Evolutionary conservation across 1,284 basidiomycete species (phyloP).

Genomic region (Exsudoporus floridanus): DNA sequence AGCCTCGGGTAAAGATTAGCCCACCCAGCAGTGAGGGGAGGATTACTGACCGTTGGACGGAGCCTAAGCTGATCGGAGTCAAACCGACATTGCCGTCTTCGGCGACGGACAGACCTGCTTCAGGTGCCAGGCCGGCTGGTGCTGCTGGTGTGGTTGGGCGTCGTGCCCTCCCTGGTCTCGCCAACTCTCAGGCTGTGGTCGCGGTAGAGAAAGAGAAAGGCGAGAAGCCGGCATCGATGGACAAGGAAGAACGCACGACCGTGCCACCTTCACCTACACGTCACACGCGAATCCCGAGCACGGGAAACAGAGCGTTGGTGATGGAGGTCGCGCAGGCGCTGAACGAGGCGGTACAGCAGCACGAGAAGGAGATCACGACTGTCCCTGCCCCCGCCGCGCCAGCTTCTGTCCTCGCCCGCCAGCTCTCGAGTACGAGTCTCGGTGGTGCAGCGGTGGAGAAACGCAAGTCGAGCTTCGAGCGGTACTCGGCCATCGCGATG

Average conservation of each 20-base stretch:
- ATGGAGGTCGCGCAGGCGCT: conserved; percentile 76
- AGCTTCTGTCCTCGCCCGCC: neutral
- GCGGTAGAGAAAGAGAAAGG: conserved; percentile 7
- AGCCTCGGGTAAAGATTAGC: conserved; percentile 5
- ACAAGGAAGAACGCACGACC: conserved; percentile 10
- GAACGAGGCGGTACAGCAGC: conserved; percentile 36
- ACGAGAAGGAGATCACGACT: neutral
- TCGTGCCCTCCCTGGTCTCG: conserved; percentile 42
- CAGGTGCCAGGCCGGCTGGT: conserved; percentile 9
- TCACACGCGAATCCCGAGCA: conserved; percentile 60
- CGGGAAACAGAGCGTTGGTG: conserved; percentile 65
- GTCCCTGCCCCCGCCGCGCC: neutral
- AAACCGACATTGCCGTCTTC: conserved; percentile 22
- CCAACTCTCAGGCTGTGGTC: conserved; percentile 14
- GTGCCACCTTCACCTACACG: conserved; percentile 32
- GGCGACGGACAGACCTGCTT: neutral
- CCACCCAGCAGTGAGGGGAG: conserved; percentile 8
- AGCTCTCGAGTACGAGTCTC: conserved; percentile 7
- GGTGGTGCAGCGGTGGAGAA: conserved; percentile 42
- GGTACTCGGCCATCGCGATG: conserved; percentile 57
- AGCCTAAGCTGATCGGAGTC: conserved; percentile 35
- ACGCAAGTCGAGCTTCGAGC: conserved; percentile 65
- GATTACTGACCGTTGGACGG: conserved; percentile 36
- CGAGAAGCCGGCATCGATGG: conserved; percentile 8
- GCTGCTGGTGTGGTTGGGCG: conserved; percentile 32